These are phyloP conservation scores for Athelia psychrophila DNA, from an alignment of 1,284 basidiomycete species.

Conservation along the genomic window DNA sequence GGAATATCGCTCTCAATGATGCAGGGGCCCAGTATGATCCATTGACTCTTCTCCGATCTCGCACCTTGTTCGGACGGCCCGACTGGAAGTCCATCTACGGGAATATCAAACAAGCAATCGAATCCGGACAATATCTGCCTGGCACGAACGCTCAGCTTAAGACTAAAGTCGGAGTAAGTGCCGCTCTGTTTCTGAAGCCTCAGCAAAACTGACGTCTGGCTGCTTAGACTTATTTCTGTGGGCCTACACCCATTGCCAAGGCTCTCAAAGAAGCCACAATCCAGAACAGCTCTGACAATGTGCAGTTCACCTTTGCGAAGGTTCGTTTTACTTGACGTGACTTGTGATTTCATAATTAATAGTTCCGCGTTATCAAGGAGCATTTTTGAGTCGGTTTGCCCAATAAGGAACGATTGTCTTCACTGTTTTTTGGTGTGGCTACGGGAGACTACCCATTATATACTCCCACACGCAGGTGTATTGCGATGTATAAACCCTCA, in stretches of 20 bases:
- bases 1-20: conserved; percentile 88
- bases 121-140: conserved; percentile 75
- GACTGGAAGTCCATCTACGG: conserved; percentile 81
- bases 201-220: background rate
- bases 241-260: conserved; percentile 70
- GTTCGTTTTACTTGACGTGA: conserved; percentile 25
- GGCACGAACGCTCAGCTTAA: conserved; percentile 74
- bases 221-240: conserved; percentile 82
- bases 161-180: conserved; percentile 76
- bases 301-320: conserved; percentile 83
- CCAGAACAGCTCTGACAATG: conserved; percentile 47
- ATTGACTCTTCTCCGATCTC: conserved; percentile 78
- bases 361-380: background rate
- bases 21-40: conserved; percentile 82
- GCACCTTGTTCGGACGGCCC: conserved; percentile 87
- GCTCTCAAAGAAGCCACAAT: conserved; percentile 69
- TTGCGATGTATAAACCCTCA: no score
- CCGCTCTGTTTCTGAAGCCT: background rate
- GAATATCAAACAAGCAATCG: conserved; percentile 70
- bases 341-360: conserved; percentile 4
- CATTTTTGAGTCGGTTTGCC: background rate
- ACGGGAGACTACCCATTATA: no score
- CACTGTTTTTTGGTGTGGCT: no score
- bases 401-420: no score
- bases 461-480: no score